Conservation (phyloP, 2,329 filamentous ascomycete genomes). For the Alternaria sp. region DNA sequence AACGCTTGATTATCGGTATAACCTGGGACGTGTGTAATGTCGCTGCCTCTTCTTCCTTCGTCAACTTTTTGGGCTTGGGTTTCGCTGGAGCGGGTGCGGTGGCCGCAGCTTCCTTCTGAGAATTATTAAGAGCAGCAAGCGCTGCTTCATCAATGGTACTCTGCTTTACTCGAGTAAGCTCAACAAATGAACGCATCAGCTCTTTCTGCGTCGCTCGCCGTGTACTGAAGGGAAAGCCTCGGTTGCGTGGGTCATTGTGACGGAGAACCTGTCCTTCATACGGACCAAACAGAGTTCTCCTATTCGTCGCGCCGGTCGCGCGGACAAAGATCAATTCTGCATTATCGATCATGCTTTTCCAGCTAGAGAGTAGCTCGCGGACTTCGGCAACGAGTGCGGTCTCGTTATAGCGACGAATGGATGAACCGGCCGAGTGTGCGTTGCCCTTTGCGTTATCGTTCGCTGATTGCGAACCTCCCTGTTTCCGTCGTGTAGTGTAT, state of each 20-base stretch:
- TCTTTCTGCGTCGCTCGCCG: conserved; percentile 90
- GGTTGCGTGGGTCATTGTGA: conserved; percentile 77
- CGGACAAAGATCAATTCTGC: conserved; percentile 87
- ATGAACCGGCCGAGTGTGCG: conserved; percentile 91
- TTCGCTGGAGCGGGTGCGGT: conserved; percentile 42
- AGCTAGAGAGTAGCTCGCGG: conserved; percentile 77
- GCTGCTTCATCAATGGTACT: conserved; percentile 75
- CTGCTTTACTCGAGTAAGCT: conserved; percentile 89
- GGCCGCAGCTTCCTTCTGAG: conserved; percentile 52
- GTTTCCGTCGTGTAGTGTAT: conserved; percentile 94
- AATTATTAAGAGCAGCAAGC: conserved; percentile 56
- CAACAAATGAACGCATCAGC: conserved; percentile 91
- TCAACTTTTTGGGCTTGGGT: conserved; percentile 65
- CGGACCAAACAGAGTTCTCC: conserved; percentile 85
- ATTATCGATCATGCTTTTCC: conserved; percentile 84
- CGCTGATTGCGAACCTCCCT: conserved; percentile 92
- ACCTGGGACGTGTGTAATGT: conserved; percentile 87
- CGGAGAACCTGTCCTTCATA: conserved; percentile 87
- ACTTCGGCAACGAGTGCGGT: conserved; percentile 89
- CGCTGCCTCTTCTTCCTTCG: conserved; percentile 84
- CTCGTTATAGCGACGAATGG: conserved; percentile 91
- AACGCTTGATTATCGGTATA: conserved; percentile 84
- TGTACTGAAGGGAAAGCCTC: conserved; percentile 93
- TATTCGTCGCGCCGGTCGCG: conserved; percentile 85
- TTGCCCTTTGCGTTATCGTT: conserved; percentile 94